phyloP scores from a whole-genome alignment of 495 filamentous ascomycete genomes.

The Penicillium paxilli region DNA sequence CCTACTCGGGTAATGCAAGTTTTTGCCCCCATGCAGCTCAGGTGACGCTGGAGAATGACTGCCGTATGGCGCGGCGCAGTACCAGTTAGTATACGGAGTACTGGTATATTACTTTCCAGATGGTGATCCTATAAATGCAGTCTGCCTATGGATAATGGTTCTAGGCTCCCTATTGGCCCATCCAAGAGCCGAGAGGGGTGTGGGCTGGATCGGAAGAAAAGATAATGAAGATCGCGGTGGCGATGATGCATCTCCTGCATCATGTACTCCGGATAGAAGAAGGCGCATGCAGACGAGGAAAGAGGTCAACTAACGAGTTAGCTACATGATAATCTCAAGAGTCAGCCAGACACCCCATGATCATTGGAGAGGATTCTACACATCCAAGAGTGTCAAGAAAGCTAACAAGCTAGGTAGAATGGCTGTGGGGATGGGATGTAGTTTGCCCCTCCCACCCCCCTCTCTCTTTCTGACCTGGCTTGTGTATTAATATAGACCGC shows the following conservation, averaged over 20 bases:
- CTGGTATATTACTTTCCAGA: neutral
- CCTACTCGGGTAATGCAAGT: constrained; percentile 11
- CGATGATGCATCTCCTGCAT: constrained; percentile 33
- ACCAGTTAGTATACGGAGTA: too few species aligned
- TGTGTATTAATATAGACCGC: neutral
- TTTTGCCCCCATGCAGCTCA: constrained; percentile 12
- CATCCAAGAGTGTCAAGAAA: neutral
- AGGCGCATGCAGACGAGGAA: constrained; percentile 21
- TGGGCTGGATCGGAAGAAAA: constrained; percentile 20
- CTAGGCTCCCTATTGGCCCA: constrained; percentile 8
- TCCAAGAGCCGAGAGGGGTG: constrained; percentile 5
- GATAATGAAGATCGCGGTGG: constrained; percentile 18
- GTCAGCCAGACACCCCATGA: neutral
- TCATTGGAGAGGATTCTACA: neutral
- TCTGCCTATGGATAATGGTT: constrained; percentile 19
- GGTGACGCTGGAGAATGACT: constrained; percentile 22
- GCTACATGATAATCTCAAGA: neutral
- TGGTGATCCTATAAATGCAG: constrained; percentile 14
- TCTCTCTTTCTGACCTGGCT: neutral
- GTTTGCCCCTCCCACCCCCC: neutral
- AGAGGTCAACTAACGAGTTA: constrained; percentile 1
- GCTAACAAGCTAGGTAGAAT: constrained; percentile 17
- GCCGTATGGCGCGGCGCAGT: neutral
- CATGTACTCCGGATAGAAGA: constrained; percentile 32
- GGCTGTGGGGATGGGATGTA: neutral